phyloP scores from a whole-genome alignment of 805 yeast genomes.

The Candida nitratophila region DNA sequence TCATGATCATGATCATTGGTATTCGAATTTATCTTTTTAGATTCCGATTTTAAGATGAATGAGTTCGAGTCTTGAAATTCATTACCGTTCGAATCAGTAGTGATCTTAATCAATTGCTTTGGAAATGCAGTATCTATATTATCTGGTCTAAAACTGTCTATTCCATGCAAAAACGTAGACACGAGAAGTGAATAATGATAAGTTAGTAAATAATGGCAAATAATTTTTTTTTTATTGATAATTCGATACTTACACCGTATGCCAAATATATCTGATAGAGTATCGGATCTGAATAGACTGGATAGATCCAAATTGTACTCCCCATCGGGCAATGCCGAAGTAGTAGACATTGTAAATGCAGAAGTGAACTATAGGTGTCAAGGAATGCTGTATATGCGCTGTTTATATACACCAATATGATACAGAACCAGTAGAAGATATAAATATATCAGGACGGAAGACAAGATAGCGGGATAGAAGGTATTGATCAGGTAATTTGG shows the following conservation, averaged over 20 bases:
- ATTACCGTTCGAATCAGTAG: conserved; percentile 1
- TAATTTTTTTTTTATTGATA: too few species aligned
- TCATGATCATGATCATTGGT: too few species aligned
- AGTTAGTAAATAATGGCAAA: too few species aligned
- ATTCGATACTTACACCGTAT: conserved; percentile 27
- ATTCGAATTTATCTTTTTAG: conserved; percentile 7
- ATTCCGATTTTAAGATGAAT: conserved; percentile 19
- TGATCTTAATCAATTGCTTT: conserved; percentile 13
- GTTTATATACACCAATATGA: too few species aligned
- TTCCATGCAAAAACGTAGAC: neutral
- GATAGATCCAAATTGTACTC: conserved; percentile 28
- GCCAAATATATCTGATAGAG: conserved; percentile 21
- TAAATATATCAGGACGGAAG: too few species aligned
- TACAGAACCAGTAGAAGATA: too few species aligned
- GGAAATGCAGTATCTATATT: conserved; percentile 20
- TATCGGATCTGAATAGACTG: conserved; percentile 11
- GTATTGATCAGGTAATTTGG: too few species aligned
- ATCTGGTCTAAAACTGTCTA: conserved; percentile 27
- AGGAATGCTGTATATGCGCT: too few species aligned
- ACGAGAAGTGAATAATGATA: neutral
- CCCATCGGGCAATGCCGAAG: conserved; percentile 23
- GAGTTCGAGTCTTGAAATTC: conserved; percentile 4
- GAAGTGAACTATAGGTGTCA: too few species aligned
- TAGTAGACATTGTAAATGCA: neutral
- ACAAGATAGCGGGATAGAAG: too few species aligned